These are phyloP conservation scores for Lasiosphaeria hispida DNA, from an alignment of 495 filamentous ascomycete species.

Conservation along the genomic window DNA sequence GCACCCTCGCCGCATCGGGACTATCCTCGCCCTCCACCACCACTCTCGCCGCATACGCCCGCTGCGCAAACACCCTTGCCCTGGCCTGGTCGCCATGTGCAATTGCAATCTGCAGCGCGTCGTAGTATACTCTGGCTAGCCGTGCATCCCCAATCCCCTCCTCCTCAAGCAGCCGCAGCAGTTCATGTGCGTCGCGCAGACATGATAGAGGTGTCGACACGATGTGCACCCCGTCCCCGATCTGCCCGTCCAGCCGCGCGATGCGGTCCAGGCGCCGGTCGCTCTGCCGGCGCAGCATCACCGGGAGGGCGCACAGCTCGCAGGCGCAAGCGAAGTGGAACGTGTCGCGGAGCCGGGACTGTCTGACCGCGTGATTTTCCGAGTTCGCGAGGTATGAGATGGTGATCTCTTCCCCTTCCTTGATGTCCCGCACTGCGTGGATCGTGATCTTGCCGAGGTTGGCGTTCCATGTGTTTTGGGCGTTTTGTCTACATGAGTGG, in stretches of 20 bases:
- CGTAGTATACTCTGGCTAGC: background rate
- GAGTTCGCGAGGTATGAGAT: conserved; percentile 29
- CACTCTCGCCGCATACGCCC: background rate
- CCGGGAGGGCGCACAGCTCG: conserved; percentile 31
- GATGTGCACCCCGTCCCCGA: background rate
- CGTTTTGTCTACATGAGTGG: conserved; percentile 35
- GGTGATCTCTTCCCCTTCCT: conserved; percentile 36
- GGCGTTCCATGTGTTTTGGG: conserved; percentile 36
- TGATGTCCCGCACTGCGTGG: conserved; percentile 30
- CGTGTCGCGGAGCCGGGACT: conserved; percentile 22
- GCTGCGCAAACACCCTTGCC: background rate
- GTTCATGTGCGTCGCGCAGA: background rate
- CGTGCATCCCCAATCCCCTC: background rate
- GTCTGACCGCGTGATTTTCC: conserved; percentile 19
- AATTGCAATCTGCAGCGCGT: background rate
- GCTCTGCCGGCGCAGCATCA: conserved; percentile 23
- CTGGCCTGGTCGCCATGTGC: background rate
- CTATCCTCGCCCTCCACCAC: background rate
- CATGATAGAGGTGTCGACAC: background rate
- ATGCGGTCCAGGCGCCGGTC: conserved; percentile 15
- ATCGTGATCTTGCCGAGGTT: conserved; percentile 28
- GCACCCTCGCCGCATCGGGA: too few species aligned
- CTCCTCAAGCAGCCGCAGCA: background rate
- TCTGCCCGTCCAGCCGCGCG: background rate
- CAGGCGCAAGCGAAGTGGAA: conserved; percentile 39